Evolutionary conservation across 1,284 basidiomycete species (phyloP).

Genomic region (Ustilago hordei): DNA sequence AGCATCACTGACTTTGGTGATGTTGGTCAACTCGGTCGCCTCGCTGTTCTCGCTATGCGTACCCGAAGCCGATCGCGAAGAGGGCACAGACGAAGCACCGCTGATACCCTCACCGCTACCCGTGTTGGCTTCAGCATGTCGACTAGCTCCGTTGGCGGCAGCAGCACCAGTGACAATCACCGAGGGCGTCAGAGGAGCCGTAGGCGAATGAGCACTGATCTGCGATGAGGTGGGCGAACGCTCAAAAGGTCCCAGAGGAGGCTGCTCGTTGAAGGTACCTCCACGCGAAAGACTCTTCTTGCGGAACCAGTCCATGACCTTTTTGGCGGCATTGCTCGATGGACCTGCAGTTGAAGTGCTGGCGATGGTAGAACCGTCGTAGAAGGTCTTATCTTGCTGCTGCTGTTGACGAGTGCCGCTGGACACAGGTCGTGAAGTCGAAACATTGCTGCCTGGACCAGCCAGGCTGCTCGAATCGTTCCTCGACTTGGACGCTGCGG

Average conservation of each 20-base stretch:
- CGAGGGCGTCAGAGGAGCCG: slow-evolving; percentile 33
- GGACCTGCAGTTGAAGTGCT: slow-evolving; percentile 62
- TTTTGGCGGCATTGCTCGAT: slow-evolving; percentile 74
- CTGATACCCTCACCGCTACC: slow-evolving; percentile 32
- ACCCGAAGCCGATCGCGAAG: slow-evolving; percentile 65
- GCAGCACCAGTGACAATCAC: slow-evolving; percentile 50
- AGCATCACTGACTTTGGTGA: slow-evolving; percentile 37
- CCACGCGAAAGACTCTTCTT: slow-evolving; percentile 72
- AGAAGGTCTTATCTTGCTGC: slow-evolving; percentile 35
- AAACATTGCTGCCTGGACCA: slow-evolving; percentile 15
- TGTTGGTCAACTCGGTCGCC: slow-evolving; percentile 46
- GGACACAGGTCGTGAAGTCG: slow-evolving; percentile 26
- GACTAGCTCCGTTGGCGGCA: slow-evolving; percentile 22
- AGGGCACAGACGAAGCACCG: slow-evolving; percentile 49
- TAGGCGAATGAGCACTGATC: neutral
- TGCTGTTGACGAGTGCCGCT: slow-evolving; percentile 24
- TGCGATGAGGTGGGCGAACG: slow-evolving; percentile 24
- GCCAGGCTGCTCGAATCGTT: slow-evolving; percentile 25
- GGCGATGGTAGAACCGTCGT: slow-evolving; percentile 51
- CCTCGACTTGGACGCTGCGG: slow-evolving; percentile 25
- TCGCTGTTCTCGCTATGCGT: slow-evolving; percentile 65
- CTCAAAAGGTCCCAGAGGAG: slow-evolving; percentile 58
- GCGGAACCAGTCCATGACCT: slow-evolving; percentile 77
- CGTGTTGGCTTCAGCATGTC: slow-evolving; percentile 32
- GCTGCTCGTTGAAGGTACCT: slow-evolving; percentile 59